Evolutionary conservation across 164 flowering plant species (phyloP), one percentile per base, ranked within the genome.

Genomic region (Pachysandra terminalis): DNA sequence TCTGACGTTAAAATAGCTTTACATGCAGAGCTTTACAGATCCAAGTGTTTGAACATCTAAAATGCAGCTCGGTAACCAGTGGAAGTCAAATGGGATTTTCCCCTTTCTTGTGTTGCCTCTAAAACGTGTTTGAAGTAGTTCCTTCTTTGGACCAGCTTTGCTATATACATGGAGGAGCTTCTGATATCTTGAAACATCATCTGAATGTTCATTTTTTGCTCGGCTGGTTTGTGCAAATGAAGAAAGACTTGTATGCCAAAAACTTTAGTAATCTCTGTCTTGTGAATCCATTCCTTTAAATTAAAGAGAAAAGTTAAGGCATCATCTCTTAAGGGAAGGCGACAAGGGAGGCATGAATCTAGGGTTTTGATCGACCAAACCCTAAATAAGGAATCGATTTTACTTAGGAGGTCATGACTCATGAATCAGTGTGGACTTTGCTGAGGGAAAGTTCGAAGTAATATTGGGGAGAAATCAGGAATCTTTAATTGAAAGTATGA

Each of bases 11-110:
- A 49, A 64, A 73, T 61, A 19, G 99, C 97, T 76, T 91, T 83
- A 71, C 99, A 96, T 17, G 98, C 96, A 58, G 97, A 83, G 69
- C 93, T 80, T 96, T 91, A 81, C 99, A 96, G 53, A 90, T 78
- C 97, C 95, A 91, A 8, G 86, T 75, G 32, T 71, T 80, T n/a
- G 49, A 85, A 70, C 70, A 72, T 86, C 87, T 35, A 79, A 27
- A 70, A 83, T n/a, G 72, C 45, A 75, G 74, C n/a, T 88, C 89
- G 58, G 79, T 28, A 67, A 78, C 65, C 5, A 77, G 73, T 21
- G 78, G 66, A 58, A 89, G 65, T 23, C 90, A 82, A 60, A 74
- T 52, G 32, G 98, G 98, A 70, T 83, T 83, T 74, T 88, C 95
- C 45, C 87, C 93, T 76, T 93, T 91, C 68, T 93, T 78, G 55